Evolutionary conservation across 2,329 filamentous ascomycete species (phyloP).

Genomic region (Xylariomycetidae sp.): DNA sequence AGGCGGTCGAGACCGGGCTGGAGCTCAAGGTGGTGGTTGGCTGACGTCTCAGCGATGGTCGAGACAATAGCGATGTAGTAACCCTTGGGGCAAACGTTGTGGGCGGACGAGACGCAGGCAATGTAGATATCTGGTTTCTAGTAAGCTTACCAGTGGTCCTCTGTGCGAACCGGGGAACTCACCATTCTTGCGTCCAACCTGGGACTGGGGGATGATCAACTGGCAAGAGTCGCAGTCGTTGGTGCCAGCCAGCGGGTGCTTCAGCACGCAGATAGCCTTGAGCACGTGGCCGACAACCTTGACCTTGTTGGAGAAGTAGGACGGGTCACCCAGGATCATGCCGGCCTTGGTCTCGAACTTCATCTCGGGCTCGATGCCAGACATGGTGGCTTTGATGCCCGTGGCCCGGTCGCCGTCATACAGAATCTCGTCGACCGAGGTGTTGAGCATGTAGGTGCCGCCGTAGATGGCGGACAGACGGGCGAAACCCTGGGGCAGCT

Average conservation of each 20-base stretch:
- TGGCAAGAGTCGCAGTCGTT: slow-evolving; percentile 85
- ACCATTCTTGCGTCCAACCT: slow-evolving; percentile 96
- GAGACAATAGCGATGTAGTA: slow-evolving; percentile 99
- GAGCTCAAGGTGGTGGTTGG: slow-evolving; percentile 95
- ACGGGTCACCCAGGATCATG: slow-evolving; percentile 93
- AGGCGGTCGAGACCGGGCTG: slow-evolving; percentile 87
- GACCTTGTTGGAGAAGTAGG: slow-evolving; percentile 89
- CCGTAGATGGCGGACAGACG: slow-evolving; percentile 97
- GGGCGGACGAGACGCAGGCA: slow-evolving; percentile 87
- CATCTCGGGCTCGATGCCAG: slow-evolving; percentile 75
- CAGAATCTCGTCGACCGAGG: slow-evolving; percentile 80
- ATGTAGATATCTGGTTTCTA: slow-evolving; percentile 66
- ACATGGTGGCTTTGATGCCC: slow-evolving; percentile 97
- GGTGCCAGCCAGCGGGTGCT: slow-evolving; percentile 88
- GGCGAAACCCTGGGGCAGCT: slow-evolving; percentile 95
- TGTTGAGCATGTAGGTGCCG: slow-evolving; percentile 99
- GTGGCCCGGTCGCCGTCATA: slow-evolving; percentile 82
- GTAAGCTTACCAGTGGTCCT: slow-evolving; percentile 6
- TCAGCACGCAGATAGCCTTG: slow-evolving; percentile 95
- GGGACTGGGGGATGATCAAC: slow-evolving; percentile 95
- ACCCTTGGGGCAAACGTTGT: slow-evolving; percentile 97
- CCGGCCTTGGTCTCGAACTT: slow-evolving; percentile 94
- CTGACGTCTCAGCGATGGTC: slow-evolving; percentile 84
- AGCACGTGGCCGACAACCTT: slow-evolving; percentile 84
- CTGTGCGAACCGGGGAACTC: slow-evolving; percentile 25